Evolutionary conservation across 2,329 filamentous ascomycete genomes (phyloP), one percentile per base, ranked within the genome.

Genomic region (Alternaria brassicae): DNA sequence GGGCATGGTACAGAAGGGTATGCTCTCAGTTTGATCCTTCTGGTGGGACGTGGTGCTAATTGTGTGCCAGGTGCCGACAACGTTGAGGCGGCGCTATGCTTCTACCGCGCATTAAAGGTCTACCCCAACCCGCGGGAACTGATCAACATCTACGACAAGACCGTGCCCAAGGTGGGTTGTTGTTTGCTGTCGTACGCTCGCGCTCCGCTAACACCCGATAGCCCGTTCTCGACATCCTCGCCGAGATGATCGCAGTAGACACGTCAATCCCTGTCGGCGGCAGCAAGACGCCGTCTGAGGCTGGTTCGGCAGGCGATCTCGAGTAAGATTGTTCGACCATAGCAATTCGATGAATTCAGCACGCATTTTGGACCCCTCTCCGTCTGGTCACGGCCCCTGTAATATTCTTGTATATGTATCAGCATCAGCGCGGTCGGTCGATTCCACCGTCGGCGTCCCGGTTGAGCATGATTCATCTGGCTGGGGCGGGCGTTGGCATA

Each of bases 91-190:
- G 94, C 95, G 47, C 83, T 98, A 61, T 92, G 91, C 79, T 99
- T 99, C 83, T 99, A 98, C 87, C 96, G 93, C 85, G 95, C 93
- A 42, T 87, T 99, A 69, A 99, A 99, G 86, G 95, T 98, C 71
- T 99, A 99, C 82, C 95, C 95, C 52, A 91, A 92, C 73, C 95
- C 94, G 12, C 87, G 89, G 72, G 95, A 98, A 76, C 84, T 99
- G 72, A 97, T 99, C 78, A 87, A 87, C 73, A 97, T 99, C 80
- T 99, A 99, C 81, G 95, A 99, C 81, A 97, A 96, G 87, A 98
- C 95, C 30, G 93, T 98, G 44, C 90, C 94, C 71, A 97, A 97
- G 91, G 93, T 92, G 80, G 60, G 77, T 56, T 21, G 44, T 25
- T 12, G 32, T 36, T 42, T 39, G 13, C 36, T 40, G 32, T 12